These are phyloP conservation scores for Tephrocybe sp. DNA, from an alignment of 768 basidiomycete genomes.

Conservation along the genomic window DNA sequence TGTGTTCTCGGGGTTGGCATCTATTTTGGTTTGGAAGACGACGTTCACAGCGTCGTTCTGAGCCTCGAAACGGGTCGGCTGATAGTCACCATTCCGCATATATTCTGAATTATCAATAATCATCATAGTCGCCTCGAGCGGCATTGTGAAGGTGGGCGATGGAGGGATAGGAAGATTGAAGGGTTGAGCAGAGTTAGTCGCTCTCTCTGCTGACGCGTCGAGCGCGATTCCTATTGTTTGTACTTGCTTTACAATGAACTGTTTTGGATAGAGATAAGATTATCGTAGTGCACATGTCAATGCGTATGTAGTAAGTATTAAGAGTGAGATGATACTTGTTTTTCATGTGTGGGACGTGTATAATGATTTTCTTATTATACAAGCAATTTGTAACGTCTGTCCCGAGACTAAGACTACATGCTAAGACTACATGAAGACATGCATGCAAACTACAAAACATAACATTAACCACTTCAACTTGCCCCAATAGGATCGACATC, in stretches of 20 bases:
- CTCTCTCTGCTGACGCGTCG: constrained; percentile 29
- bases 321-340: no score
- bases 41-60: constrained; percentile 90
- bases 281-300: no score
- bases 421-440: no score
- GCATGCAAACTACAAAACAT: neutral
- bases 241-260: constrained; percentile 1
- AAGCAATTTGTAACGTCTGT: no score
- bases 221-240: constrained; percentile 21
- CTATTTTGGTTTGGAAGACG: constrained; percentile 89
- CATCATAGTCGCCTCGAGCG: constrained; percentile 97
- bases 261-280: constrained; percentile 15
- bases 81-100: constrained; percentile 94
- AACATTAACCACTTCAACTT: constrained; percentile 1
- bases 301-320: no score
- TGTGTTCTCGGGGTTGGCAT: constrained; percentile 96
- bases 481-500: constrained; percentile 2
- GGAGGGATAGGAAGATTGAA: constrained; percentile 9
- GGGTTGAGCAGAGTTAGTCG: constrained; percentile 4
- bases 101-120: constrained; percentile 97
- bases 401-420: no score
- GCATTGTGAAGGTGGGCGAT: constrained; percentile 54
- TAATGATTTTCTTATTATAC: no score
- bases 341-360: no score
- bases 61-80: constrained; percentile 82